phyloP scores from a whole-genome alignment of 352 stramenopile genomes.

The Phytophthora boehmeriae region DNA sequence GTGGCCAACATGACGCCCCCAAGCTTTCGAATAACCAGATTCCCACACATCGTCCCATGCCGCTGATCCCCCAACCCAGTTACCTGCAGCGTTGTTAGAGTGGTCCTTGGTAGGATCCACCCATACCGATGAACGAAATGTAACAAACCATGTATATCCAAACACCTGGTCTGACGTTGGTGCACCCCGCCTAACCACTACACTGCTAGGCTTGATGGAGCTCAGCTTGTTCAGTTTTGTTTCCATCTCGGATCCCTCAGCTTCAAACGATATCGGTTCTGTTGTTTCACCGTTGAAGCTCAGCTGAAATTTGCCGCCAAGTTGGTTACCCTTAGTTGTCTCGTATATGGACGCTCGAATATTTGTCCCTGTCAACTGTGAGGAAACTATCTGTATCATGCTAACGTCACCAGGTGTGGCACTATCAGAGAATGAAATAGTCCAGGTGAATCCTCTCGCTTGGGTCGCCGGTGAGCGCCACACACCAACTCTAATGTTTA shows the following conservation, averaged over 20 bases:
- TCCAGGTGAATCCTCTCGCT: constrained; percentile 81
- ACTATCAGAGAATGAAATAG: constrained; percentile 68
- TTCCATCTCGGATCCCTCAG: constrained; percentile 82
- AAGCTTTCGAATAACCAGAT: constrained; percentile 94
- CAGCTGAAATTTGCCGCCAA: constrained; percentile 92
- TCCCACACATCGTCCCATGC: constrained; percentile 92
- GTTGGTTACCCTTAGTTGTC: constrained; percentile 82
- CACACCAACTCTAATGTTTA: constrained; percentile 53
- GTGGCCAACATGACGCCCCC: constrained; percentile 95
- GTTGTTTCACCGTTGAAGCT: constrained; percentile 93
- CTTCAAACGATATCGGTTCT: constrained; percentile 88
- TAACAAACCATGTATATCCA: constrained; percentile 92
- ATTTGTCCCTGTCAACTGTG: constrained; percentile 28
- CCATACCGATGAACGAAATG: constrained; percentile 93
- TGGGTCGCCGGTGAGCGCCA: constrained; percentile 65
- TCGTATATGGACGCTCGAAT: constrained; percentile 63
- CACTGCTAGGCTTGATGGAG: constrained; percentile 91
- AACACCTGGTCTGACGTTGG: constrained; percentile 70
- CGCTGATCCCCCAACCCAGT: constrained; percentile 89
- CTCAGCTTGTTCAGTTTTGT: constrained; percentile 92
- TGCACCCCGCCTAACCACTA: constrained; percentile 75
- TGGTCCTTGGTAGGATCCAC: constrained; percentile 90
- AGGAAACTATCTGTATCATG: constrained; percentile 42
- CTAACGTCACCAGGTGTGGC: constrained; percentile 83
- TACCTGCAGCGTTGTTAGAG: constrained; percentile 82